phyloP scores from a whole-genome alignment of 2,329 filamentous ascomycete genomes.

The Exophiala lecanii-corni region DNA sequence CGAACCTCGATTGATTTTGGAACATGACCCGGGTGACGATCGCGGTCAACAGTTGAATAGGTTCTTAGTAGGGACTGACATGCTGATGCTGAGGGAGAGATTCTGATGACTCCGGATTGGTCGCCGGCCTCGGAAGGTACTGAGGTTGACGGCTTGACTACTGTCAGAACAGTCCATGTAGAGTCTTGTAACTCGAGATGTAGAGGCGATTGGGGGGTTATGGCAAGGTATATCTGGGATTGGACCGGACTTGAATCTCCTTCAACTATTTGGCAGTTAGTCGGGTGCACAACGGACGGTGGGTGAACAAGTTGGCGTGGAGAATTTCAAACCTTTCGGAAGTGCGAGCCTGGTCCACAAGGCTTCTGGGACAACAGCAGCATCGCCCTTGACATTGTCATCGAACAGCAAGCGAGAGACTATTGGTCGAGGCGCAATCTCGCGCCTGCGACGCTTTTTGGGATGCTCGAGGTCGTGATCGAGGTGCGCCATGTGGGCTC shows the following conservation, averaged over 20 bases:
- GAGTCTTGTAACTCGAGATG: constrained; percentile 51
- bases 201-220: constrained; percentile 43
- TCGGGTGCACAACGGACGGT: no score
- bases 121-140: constrained; percentile 47
- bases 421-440: constrained; percentile 51
- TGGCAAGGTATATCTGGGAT: constrained; percentile 37
- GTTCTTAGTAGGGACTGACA: constrained; percentile 74
- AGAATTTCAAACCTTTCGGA: constrained; percentile 43
- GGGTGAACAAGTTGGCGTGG: no score
- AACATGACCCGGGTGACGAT: constrained; percentile 66
- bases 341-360: constrained; percentile 69
- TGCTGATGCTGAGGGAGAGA: constrained; percentile 66
- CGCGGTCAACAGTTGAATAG: constrained; percentile 68
- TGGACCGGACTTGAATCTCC: not conserved
- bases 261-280: not conserved
- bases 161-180: constrained; percentile 80
- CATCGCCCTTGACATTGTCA: constrained; percentile 76
- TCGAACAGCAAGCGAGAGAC: constrained; percentile 79
- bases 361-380: constrained; percentile 81
- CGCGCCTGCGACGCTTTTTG: constrained; percentile 49
- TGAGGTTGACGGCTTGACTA: constrained; percentile 47
- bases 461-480: constrained; percentile 41
- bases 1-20: constrained; percentile 78
- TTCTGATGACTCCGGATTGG: constrained; percentile 72
- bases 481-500: constrained; percentile 40